A percentile compares a stretch with the other conserved stretches of the same genome.
Evolutionary conservation across 805 yeast species (phyloP).

Genomic region (Cyberlindnera lachancei): DNA sequence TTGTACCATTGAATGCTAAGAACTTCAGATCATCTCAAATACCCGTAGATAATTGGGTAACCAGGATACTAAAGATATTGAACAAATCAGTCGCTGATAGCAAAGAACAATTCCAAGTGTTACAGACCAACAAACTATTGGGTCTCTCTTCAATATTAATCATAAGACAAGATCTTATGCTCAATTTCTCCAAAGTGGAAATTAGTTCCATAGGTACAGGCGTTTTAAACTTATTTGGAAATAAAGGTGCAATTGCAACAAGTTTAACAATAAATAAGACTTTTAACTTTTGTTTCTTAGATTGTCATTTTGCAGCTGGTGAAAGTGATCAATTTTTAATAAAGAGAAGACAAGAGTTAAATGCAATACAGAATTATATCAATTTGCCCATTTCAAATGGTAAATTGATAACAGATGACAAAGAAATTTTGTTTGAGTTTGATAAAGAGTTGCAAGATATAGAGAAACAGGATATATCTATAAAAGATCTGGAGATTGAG

Average conservation of each 20-base stretch:
- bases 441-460: constrained; percentile 7
- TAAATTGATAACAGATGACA: constrained; percentile 19
- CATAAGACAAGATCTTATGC: constrained; percentile 24
- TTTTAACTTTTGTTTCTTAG: constrained; percentile 30
- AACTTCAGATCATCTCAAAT: constrained; percentile 28
- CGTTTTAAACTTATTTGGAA: constrained; percentile 49
- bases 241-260: constrained; percentile 50
- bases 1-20: constrained; percentile 38
- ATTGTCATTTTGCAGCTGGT: constrained; percentile 52
- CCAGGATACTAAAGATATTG: constrained; percentile 15
- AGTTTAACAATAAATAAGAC: constrained; percentile 31
- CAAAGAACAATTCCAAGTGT: constrained; percentile 31
- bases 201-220: constrained; percentile 49
- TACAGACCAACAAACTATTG: constrained; percentile 40
- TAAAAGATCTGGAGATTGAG: constrained; percentile 1
- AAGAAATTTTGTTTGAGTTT: constrained; percentile 19
- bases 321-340: constrained; percentile 28
- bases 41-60: constrained; percentile 28
- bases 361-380: constrained; percentile 29
- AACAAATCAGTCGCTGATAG: no score
- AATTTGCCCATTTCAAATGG: constrained; percentile 19
- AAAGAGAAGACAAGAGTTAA: constrained; percentile 38
- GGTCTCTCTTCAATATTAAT: constrained; percentile 44
- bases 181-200: constrained; percentile 33
- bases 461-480: neutral